Conservation (phyloP, 1,284 basidiomycete species). For the Ceratobasidium sp. region DNA sequence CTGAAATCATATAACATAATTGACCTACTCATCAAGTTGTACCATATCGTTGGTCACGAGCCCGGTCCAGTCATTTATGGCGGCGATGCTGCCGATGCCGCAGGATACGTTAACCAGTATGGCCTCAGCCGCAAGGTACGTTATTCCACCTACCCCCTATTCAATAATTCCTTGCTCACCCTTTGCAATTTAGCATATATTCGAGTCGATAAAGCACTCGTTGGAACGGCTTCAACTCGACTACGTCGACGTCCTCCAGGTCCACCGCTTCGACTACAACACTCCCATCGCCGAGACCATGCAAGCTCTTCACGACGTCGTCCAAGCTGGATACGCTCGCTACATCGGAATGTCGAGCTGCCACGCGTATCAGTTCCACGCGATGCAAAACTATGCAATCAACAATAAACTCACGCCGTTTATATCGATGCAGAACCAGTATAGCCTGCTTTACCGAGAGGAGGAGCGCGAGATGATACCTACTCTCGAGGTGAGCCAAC, state of each 20-base stretch:
- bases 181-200: conserved; percentile 42
- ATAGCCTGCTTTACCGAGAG: conserved; percentile 44
- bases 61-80: too few relatives aligned
- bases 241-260: conserved; percentile 44
- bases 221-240: conserved; percentile 40
- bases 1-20: too few relatives aligned
- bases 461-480: conserved; percentile 49
- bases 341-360: conserved; percentile 53
- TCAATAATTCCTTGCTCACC: not conserved
- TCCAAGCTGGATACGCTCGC: conserved; percentile 51
- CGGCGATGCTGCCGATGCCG: conserved; percentile 2
- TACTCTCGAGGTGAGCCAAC: conserved; percentile 39
- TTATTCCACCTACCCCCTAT: conserved; percentile 30
- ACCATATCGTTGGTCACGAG: not conserved
- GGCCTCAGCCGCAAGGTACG: conserved; percentile 49
- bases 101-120: conserved; percentile 49
- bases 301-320: conserved; percentile 55
- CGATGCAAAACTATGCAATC: conserved; percentile 48
- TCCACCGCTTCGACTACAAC: conserved; percentile 39
- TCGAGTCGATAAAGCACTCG: conserved; percentile 41
- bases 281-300: conserved; percentile 52
- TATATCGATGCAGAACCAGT: conserved; percentile 54
- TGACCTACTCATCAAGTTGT: conserved; percentile 1
- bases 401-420: conserved; percentile 50
- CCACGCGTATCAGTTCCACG: conserved; percentile 44